Percentiles rank a stretch among this genome's conserved stretches.
Evolutionary conservation across 108 stramenopile species (phyloP).

Genomic region (Cyclotella distinguenda): DNA sequence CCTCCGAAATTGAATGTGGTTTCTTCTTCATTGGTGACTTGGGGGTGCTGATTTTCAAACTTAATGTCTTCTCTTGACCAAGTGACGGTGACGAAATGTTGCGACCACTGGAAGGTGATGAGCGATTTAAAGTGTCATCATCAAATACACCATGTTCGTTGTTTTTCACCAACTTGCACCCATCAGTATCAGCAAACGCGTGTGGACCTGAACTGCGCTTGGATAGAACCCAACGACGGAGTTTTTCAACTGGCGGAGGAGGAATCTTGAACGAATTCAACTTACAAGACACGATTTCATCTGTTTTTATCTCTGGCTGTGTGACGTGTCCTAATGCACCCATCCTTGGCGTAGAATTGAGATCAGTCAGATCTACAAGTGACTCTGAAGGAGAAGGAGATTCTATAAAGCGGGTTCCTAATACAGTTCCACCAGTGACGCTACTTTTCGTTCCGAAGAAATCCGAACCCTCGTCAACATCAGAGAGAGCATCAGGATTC

Average conservation of each 20-base stretch:
- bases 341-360: conserved; percentile 16
- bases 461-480: conserved; percentile 32
- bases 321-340: background rate
- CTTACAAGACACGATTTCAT: background rate
- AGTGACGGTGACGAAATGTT: background rate
- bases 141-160: background rate
- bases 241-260: conserved; percentile 65
- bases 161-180: background rate
- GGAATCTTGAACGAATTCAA: conserved; percentile 41
- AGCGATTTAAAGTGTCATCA: background rate
- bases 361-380: conserved; percentile 4
- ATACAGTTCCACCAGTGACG: conserved; percentile 15
- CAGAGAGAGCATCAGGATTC: conserved; percentile 35
- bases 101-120: background rate
- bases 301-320: background rate
- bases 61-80: conserved; percentile 1
- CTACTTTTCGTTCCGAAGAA: conserved; percentile 12
- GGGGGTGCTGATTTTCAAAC: conserved; percentile 29
- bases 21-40: conserved; percentile 39
- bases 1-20: conserved; percentile 32
- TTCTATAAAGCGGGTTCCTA: conserved; percentile 6
- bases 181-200: background rate
- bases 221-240: conserved; percentile 60
- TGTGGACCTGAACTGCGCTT: conserved; percentile 3
- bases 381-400: conserved; percentile 14